phyloP scores from a whole-genome alignment of 2,329 filamentous ascomycete species.

The Daldinia eschscholtzii region DNA sequence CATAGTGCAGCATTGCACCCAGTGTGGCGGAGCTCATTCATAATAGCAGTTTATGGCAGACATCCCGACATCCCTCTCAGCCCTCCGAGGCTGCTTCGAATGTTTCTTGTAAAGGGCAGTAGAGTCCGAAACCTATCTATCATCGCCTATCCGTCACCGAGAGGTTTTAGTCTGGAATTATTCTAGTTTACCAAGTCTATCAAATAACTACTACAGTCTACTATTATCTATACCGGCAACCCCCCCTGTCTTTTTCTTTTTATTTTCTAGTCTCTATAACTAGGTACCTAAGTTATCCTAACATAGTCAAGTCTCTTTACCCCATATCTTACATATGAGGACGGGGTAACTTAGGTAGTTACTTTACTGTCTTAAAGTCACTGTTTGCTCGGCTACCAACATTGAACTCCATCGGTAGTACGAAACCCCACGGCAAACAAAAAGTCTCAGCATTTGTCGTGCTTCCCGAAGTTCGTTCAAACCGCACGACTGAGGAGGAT shows the following conservation, averaged over 20 bases:
- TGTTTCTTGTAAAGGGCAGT: constrained; percentile 19
- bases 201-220: constrained; percentile 5
- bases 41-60: not conserved
- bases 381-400: constrained; percentile 39
- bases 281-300: no score
- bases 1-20: constrained; percentile 41
- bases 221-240: constrained; percentile 22
- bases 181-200: not conserved
- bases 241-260: constrained; percentile 8
- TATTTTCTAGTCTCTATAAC: not conserved
- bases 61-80: constrained; percentile 27
- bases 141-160: constrained; percentile 35
- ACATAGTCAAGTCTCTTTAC: not conserved
- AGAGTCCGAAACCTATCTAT: constrained; percentile 15
- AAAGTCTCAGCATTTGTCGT: constrained; percentile 19
- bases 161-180: constrained; percentile 21
- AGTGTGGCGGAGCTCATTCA: constrained; percentile 39
- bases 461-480: not conserved
- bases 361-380: not conserved
- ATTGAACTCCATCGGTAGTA: constrained; percentile 15
- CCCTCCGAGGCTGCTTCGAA: constrained; percentile 14
- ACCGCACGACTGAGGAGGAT: constrained; percentile 14
- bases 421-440: constrained; percentile 41
- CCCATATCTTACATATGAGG: not conserved
- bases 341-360: not conserved